A percentile compares a stretch with the other conserved stretches of the same genome.
Conservation (phyloP, 2,329 filamentous ascomycete species). For the Sclerotinia glacialis region DNA sequence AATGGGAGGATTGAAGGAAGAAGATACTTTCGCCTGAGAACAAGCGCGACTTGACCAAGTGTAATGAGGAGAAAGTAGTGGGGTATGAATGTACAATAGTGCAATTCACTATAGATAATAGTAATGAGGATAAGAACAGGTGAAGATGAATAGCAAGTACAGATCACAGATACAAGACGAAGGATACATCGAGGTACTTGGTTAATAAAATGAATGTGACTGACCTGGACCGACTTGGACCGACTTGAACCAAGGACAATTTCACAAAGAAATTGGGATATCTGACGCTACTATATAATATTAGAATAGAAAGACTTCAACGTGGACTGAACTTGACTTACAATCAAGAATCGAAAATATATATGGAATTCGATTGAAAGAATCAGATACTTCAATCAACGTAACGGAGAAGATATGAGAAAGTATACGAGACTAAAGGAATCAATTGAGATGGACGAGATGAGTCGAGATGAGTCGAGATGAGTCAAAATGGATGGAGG, state of each 20-base stretch:
- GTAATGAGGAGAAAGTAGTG: neutral
- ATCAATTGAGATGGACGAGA: neutral
- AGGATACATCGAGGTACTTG: neutral
- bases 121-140: neutral
- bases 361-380: neutral
- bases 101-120: neutral
- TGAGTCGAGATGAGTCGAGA: neutral
- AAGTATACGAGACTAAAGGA: neutral
- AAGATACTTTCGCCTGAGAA: neutral
- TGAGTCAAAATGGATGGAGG: neutral
- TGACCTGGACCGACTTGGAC: neutral
- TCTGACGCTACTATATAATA: neutral
- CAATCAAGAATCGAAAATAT: neutral
- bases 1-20: neutral
- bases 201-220: neutral
- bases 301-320: neutral
- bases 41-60: neutral
- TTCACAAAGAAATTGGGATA: neutral
- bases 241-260: neutral
- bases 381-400: neutral
- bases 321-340: neutral
- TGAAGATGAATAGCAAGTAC: neutral
- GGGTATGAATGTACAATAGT: too few species aligned
- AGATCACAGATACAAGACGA: neutral
- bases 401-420: neutral